These are phyloP conservation scores for Ambrosia trifida DNA, from an alignment of 129 eudicot genomes.

Conservation along the genomic window DNA sequence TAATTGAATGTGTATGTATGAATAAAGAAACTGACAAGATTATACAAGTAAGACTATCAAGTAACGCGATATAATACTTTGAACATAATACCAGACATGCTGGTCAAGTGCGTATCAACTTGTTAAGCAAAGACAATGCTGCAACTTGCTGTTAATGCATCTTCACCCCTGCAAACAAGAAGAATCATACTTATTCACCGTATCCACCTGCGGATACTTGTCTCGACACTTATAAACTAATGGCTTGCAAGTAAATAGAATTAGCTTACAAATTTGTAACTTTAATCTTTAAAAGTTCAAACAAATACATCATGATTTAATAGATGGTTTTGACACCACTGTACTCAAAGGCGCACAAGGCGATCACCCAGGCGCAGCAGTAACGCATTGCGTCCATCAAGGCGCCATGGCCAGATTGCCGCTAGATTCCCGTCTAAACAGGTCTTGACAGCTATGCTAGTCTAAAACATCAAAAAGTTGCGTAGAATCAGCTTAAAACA, in stretches of 20 bases:
- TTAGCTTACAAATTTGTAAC: background rate
- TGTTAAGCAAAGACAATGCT: conserved; percentile 1
- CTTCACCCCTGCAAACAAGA: conserved; percentile 8
- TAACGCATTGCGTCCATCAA: no score
- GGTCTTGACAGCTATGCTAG: no score
- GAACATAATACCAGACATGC: background rate
- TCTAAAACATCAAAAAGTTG: no score
- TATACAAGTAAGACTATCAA: conserved; percentile 3
- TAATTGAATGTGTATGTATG: background rate
- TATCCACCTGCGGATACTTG: conserved; percentile 1
- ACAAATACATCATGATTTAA: background rate
- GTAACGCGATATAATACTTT: background rate
- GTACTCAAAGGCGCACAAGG: no score
- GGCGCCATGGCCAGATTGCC: no score
- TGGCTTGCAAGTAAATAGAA: background rate
- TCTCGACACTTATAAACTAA: background rate
- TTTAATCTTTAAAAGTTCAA: background rate
- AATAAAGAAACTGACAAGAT: background rate
- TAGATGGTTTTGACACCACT: no score
- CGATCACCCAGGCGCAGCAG: no score
- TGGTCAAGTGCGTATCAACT: background rate
- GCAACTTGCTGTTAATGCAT: background rate
- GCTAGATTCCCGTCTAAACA: no score
- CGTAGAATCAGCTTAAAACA: no score
- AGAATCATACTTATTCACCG: conserved; percentile 2